phyloP scores from a whole-genome alignment of 2,329 filamentous ascomycete genomes.

The Talaromyces sp. region DNA sequence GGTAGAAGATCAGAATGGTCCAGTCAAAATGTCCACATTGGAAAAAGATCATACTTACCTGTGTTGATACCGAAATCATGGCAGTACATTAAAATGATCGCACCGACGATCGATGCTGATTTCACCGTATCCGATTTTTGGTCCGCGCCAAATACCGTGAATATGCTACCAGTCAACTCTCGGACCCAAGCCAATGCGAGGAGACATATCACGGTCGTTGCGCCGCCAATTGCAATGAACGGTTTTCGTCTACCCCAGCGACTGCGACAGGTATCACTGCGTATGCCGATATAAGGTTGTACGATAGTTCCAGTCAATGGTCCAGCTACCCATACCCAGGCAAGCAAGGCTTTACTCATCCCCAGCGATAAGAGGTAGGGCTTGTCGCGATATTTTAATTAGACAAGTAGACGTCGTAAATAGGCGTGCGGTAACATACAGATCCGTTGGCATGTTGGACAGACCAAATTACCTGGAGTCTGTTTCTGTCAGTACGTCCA shows the following conservation, averaged over 20 bases:
- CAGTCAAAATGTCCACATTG: neutral
- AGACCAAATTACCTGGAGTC: conserved; percentile 91
- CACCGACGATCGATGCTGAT: conserved; percentile 68
- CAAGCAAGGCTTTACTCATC: conserved; percentile 78
- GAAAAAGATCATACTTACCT: neutral
- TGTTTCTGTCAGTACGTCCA: conserved; percentile 28
- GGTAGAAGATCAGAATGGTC: conserved; percentile 46
- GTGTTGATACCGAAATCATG: conserved; percentile 95
- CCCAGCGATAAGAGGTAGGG: conserved; percentile 78
- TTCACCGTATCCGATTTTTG: conserved; percentile 63
- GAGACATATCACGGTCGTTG: conserved; percentile 66
- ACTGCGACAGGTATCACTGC: conserved; percentile 73
- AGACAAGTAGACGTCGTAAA: neutral
- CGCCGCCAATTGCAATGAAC: conserved; percentile 71
- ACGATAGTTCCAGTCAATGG: conserved; percentile 77
- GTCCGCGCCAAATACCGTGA: conserved; percentile 69
- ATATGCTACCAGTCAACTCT: conserved; percentile 67
- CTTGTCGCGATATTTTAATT: conserved; percentile 21
- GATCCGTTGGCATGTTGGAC: conserved; percentile 93
- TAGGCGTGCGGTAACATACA: conserved; percentile 40
- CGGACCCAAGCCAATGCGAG: conserved; percentile 71
- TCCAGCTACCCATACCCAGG: conserved; percentile 80
- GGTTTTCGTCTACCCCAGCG: conserved; percentile 76
- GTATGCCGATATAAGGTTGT: conserved; percentile 78
- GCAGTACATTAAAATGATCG: conserved; percentile 82